A percentile compares a stretch with the other conserved stretches of the same genome.
Evolutionary conservation across 164 flowering plant species (phyloP).

Genomic region (Euptelea pleiosperma): DNA sequence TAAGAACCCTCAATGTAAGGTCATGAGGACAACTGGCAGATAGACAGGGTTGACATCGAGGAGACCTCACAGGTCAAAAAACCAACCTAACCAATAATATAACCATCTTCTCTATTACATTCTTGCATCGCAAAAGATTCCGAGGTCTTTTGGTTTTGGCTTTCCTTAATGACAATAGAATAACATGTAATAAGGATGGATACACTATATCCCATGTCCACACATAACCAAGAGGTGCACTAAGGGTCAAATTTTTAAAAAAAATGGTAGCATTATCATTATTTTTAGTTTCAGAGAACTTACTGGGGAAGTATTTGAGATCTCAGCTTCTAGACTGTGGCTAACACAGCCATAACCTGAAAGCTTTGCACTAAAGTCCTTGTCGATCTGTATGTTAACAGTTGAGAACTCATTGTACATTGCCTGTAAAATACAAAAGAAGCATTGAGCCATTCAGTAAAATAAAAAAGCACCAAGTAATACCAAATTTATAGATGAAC

Average conservation of each 20-base stretch:
- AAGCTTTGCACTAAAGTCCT: conserved; percentile 95
- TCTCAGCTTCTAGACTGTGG: conserved; percentile 63
- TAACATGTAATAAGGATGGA: too few species aligned
- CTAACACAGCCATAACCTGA: conserved; percentile 93
- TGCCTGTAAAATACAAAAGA: conserved; percentile 53
- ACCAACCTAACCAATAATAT: background rate
- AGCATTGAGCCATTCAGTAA: conserved; percentile 7
- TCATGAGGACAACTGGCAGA: background rate
- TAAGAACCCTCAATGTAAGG: background rate
- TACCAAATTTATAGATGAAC: too few species aligned
- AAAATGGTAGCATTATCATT: background rate
- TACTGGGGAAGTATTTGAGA: conserved; percentile 59
- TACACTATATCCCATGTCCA: too few species aligned
- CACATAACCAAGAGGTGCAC: too few species aligned
- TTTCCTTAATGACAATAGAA: too few species aligned
- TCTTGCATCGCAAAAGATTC: too few species aligned
- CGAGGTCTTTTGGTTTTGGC: too few species aligned
- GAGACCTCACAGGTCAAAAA: too few species aligned
- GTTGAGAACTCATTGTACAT: conserved; percentile 95
- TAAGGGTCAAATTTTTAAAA: too few species aligned
- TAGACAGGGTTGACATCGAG: too few species aligned
- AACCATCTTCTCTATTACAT: too few species aligned
- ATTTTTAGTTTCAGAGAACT: conserved; percentile 28
- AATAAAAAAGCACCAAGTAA: too few species aligned
- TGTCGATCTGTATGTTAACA: conserved; percentile 87